These are phyloP conservation scores for Theileria annulata DNA, from an alignment of 169 alveolate genomes.

Conservation along the genomic window DNA sequence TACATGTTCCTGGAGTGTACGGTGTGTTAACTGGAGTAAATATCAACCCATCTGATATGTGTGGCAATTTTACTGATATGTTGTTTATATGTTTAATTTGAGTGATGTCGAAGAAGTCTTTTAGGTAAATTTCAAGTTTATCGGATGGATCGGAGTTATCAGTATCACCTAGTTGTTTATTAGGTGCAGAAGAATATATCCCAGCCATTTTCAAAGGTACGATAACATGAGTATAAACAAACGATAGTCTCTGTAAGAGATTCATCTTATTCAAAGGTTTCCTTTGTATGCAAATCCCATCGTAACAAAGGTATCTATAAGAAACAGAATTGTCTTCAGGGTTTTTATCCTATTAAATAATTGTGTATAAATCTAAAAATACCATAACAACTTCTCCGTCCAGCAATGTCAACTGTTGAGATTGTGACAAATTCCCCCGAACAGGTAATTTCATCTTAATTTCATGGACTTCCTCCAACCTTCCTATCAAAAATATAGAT, in stretches of 20 bases:
- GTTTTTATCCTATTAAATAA: slow-evolving; percentile 13
- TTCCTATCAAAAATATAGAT: slow-evolving; percentile 81
- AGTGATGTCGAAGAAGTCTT: slow-evolving; percentile 88
- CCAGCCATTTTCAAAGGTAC: slow-evolving; percentile 56
- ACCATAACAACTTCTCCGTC: slow-evolving; percentile 89
- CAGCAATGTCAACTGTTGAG: slow-evolving; percentile 84
- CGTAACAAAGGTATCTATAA: slow-evolving; percentile 81
- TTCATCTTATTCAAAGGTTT: slow-evolving; percentile 75
- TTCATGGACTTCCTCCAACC: slow-evolving; percentile 82
- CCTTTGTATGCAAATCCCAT: slow-evolving; percentile 83
- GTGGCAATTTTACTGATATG: slow-evolving; percentile 88
- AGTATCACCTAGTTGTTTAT: background rate
- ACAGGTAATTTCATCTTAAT: slow-evolving; percentile 79
- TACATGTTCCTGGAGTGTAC: slow-evolving; percentile 93
- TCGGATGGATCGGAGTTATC: slow-evolving; percentile 17
- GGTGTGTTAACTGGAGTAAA: slow-evolving; percentile 90
- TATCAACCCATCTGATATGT: slow-evolving; percentile 92
- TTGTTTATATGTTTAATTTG: slow-evolving; percentile 80
- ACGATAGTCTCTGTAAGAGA: slow-evolving; percentile 79
- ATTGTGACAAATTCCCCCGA: slow-evolving; percentile 67
- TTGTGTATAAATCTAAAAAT: slow-evolving; percentile 25
- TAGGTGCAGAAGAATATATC: background rate
- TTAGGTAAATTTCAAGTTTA: slow-evolving; percentile 57
- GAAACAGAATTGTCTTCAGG: slow-evolving; percentile 22
- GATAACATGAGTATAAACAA: slow-evolving; percentile 74